Base-by-base conservation (phyloP, 2,329 filamentous ascomycete genomes). In the Incumbomyces delicatus region DNA sequence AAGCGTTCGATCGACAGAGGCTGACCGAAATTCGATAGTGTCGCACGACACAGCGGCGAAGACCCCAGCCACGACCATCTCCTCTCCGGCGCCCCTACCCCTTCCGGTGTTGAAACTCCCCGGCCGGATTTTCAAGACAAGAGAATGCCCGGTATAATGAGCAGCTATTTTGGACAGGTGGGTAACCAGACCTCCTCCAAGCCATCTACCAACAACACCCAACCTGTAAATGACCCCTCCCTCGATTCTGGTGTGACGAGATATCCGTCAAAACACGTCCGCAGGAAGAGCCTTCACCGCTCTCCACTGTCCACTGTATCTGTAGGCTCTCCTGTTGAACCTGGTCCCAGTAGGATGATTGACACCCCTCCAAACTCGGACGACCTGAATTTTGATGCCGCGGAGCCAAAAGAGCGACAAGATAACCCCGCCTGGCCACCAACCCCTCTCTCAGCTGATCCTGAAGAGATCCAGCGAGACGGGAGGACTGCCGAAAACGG, bases 111-210 rank as follows among this genome's bases (percentile, higher is more conserved):
- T 66, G 85, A 87, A 57, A 98, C 92, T 53, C 92, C 92, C 57
- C 85, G 89, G 62, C 92, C 92, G 57, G 90, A 96, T 69, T 83
- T 85, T 54, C 83, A 85, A 62, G 92, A 98, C 73, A 95, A 95
- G 72, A 85, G 92, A 70, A 76, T 94, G 64, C 92, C 92, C 58
- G 87, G 88, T 65, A 94, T 96, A 73, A 84, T 92, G 77, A 79
- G 81, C 67, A 94, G 84, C 75, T 95, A 92, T 76, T 95, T 96
- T 78, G 85, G 84, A 74, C 92, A 98, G 90, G 92, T 98, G 94
- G 83, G 92, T 95, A 78, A 78, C 76, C 80, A 78, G 74, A 80
- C 81, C 81, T 76, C 77, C 76, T 64, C 68, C 68, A 72, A 53
- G 62, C 56, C 64, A 55, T 60, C 63, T 51, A 64, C 61, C 56